These are phyloP conservation scores for Ceratobasidium sp. DNA, from an alignment of 1,284 basidiomycete species.

Conservation along the genomic window DNA sequence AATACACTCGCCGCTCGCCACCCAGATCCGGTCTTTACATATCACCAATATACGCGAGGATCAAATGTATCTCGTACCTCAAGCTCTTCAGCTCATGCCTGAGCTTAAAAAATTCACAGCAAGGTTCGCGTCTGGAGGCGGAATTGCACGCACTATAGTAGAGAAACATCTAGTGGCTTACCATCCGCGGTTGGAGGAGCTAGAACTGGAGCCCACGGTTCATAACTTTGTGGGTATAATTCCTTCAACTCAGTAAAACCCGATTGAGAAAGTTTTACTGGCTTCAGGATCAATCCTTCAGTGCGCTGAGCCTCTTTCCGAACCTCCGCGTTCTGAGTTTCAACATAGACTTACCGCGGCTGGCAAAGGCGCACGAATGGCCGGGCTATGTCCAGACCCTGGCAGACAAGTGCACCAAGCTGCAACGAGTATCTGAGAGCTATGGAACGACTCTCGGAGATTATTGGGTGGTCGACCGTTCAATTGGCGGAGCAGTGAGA, in stretches of 20 bases:
- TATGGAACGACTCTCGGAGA: too few species aligned
- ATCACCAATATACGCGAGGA: not conserved
- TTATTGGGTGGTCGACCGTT: too few species aligned
- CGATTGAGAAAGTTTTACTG: not conserved
- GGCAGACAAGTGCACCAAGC: not conserved
- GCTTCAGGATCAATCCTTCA: not conserved
- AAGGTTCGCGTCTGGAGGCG: not conserved
- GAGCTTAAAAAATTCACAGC: not conserved
- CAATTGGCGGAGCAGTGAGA: too few species aligned
- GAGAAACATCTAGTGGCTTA: not conserved
- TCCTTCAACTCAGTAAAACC: not conserved
- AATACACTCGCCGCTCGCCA: not conserved
- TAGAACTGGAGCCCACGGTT: not conserved
- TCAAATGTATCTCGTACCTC: not conserved
- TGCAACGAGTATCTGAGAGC: not conserved
- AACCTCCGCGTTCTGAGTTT: not conserved
- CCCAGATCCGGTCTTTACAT: not conserved
- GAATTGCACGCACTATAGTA: not conserved
- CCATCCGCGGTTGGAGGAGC: not conserved
- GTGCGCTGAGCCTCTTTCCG: not conserved
- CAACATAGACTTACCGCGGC: not conserved
- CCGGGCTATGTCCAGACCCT: not conserved
- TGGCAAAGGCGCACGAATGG: not conserved
- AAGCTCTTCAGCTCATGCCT: not conserved
- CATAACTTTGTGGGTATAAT: not conserved